Conservation (phyloP, 169 alveolate species). For the Theileria annulata region DNA sequence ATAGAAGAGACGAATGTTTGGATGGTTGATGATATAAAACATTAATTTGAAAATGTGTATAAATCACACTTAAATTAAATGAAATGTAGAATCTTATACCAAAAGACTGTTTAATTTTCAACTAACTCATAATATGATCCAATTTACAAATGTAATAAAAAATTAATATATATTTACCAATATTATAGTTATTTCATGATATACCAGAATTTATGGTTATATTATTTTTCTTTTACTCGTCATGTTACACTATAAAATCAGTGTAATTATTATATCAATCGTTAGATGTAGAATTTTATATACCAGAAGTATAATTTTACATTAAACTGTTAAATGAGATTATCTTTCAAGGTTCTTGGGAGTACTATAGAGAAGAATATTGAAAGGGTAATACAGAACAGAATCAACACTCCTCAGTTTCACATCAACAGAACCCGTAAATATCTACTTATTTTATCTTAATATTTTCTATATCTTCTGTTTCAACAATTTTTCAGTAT, state of each 20-base stretch:
- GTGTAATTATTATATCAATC: not conserved
- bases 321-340: not conserved
- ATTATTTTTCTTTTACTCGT: not conserved
- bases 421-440: constrained; percentile 75
- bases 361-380: constrained; percentile 26
- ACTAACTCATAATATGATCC: too few species aligned
- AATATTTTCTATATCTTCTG: not conserved
- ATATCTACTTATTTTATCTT: not conserved
- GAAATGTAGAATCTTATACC: too few species aligned
- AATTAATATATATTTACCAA: not conserved
- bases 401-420: constrained; percentile 68
- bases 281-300: not conserved
- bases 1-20: too few species aligned
- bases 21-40: too few species aligned
- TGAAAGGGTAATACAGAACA: constrained; percentile 17
- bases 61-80: too few species aligned
- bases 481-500: constrained; percentile 46
- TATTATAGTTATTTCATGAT: not conserved
- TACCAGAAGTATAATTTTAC: not conserved
- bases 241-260: not conserved
- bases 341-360: not conserved
- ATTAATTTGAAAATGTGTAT: too few species aligned
- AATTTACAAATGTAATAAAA: not conserved
- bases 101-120: too few species aligned
- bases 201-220: not conserved